phyloP scores from a whole-genome alignment of 305 asterid genomes.

The Fraxinus floribunda region DNA sequence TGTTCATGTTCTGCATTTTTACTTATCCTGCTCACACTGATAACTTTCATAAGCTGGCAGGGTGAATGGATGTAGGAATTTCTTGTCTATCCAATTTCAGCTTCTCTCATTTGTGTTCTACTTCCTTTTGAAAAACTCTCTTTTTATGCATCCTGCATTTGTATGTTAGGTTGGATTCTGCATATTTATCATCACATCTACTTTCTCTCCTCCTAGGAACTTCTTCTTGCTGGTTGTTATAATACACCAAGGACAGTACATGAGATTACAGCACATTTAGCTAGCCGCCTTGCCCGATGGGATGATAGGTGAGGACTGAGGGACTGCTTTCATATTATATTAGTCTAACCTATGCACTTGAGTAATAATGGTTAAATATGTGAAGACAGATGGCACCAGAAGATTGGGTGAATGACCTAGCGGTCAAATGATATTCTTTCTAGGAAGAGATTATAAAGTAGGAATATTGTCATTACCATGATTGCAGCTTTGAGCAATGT shows the following conservation, averaged over 20 bases:
- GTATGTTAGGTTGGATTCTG: constrained; percentile 21
- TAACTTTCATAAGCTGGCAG: not conserved
- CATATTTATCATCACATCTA: constrained; percentile 24
- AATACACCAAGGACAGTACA: constrained; percentile 77
- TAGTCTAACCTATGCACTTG: constrained; percentile 8
- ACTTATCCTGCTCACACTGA: not conserved
- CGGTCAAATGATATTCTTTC: not conserved
- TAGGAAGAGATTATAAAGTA: not conserved
- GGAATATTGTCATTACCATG: not conserved
- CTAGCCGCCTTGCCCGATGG: constrained; percentile 92
- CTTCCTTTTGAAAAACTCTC: not conserved
- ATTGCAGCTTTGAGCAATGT: constrained; percentile 1
- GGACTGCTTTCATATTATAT: constrained; percentile 6
- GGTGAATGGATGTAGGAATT: not conserved
- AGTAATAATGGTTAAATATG: constrained; percentile 17
- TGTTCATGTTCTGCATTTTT: not conserved
- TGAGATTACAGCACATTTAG: constrained; percentile 74
- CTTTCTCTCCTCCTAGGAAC: constrained; percentile 51
- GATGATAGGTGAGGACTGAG: constrained; percentile 77
- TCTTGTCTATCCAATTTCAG: not conserved
- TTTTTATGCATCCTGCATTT: not conserved
- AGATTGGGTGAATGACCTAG: not conserved
- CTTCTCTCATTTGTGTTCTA: not conserved
- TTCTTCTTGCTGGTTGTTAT: constrained; percentile 80
- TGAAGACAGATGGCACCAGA: not conserved